Evolutionary conservation across 2,329 filamentous ascomycete species (phyloP).

Genomic region (Coniella lustricola): DNA sequence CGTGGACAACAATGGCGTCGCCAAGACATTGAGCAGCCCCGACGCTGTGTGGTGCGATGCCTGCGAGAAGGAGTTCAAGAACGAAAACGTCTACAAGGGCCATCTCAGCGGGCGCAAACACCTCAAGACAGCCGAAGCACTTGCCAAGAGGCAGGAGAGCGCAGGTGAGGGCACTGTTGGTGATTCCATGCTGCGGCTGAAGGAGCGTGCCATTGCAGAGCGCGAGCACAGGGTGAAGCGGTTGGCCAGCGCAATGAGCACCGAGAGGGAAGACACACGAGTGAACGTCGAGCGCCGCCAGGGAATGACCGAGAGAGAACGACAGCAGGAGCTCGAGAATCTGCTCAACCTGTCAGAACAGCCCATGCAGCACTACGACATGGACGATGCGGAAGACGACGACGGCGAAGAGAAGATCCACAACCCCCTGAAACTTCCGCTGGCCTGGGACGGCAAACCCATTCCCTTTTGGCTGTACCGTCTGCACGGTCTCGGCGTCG

Average conservation of each 20-base stretch:
- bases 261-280: conserved; percentile 79
- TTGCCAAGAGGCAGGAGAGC: conserved; percentile 42
- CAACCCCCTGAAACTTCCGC: conserved; percentile 90
- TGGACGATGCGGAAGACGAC: conserved; percentile 62
- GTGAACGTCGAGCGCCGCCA: conserved; percentile 95
- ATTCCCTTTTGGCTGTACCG: conserved; percentile 99
- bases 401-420: conserved; percentile 86
- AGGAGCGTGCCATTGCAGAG: conserved; percentile 85
- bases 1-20: conserved; percentile 31
- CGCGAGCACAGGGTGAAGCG: conserved; percentile 78
- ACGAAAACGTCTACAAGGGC: conserved; percentile 86
- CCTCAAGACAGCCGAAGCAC: conserved; percentile 68
- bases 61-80: conserved; percentile 92
- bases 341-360: conserved; percentile 58
- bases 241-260: conserved; percentile 74
- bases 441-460: conserved; percentile 97
- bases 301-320: conserved; percentile 94
- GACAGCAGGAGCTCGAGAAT: conserved; percentile 87
- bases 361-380: conserved; percentile 34
- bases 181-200: conserved; percentile 32
- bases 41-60: conserved; percentile 83
- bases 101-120: conserved; percentile 92
- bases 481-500: conserved; percentile 86
- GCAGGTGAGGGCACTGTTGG: conserved; percentile 18
- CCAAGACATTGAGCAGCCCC: conserved; percentile 29